Percentiles rank a stretch among this genome's conserved stretches.
Evolutionary conservation across 257 asterid species (phyloP).

Genomic region (Solanum paucissectum): DNA sequence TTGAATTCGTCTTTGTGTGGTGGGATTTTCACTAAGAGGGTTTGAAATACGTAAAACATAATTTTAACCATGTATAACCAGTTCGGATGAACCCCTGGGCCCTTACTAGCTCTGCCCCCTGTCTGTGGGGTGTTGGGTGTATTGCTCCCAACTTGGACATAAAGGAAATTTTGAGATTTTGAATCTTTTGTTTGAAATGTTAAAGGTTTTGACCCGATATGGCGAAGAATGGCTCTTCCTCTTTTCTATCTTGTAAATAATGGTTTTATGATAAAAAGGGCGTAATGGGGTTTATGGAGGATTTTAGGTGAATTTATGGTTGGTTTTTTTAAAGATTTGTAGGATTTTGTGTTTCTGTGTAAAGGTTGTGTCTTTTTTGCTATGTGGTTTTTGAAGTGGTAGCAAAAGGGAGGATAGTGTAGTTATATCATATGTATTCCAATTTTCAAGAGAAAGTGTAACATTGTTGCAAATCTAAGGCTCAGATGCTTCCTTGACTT

Average conservation of each 20-base stretch:
- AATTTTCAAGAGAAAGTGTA: neutral
- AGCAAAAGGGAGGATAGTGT: neutral
- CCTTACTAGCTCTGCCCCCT: neutral
- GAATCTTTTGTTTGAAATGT: neutral
- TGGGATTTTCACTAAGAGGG: accelerated
- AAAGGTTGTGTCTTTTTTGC: neutral
- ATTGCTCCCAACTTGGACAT: neutral
- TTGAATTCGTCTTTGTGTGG: neutral
- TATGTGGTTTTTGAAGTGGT: neutral
- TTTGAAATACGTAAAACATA: neutral
- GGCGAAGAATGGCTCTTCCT: neutral
- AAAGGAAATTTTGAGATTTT: neutral
- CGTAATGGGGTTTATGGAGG: neutral
- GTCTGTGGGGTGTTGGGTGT: neutral
- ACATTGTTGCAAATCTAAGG: neutral
- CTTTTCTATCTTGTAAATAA: neutral
- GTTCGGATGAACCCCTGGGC: neutral
- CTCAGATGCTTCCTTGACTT: neutral
- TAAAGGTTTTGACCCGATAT: neutral
- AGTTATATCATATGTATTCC: neutral
- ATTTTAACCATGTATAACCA: neutral
- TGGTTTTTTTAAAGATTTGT: neutral
- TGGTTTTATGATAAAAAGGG: neutral
- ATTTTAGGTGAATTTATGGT: neutral
- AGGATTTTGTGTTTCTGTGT: neutral